Percentiles rank a stretch among this genome's conserved stretches.
These are phyloP conservation scores for Cyberlindnera suaveolens DNA, from an alignment of 805 yeast genomes.

Conservation along the genomic window DNA sequence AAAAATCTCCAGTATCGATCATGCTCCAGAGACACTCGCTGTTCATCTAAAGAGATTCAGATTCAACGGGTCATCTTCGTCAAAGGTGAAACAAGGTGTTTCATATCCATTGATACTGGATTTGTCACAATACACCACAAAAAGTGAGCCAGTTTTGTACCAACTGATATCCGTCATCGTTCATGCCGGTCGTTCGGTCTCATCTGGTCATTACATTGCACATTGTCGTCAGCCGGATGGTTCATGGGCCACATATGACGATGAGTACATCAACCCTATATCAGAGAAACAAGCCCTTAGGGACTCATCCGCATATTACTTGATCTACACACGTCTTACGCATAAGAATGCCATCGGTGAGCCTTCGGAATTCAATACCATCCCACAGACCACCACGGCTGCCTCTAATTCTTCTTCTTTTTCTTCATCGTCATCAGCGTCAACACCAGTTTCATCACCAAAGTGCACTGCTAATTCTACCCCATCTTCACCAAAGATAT, in stretches of 20 bases:
- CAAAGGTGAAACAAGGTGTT: constrained; percentile 84
- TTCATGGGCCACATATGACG: constrained; percentile 91
- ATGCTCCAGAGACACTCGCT: constrained; percentile 83
- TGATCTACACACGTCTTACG: constrained; percentile 75
- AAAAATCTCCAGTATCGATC: constrained; percentile 65
- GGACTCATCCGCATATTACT: constrained; percentile 86
- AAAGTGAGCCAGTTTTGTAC: constrained; percentile 47
- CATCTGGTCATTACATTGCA: constrained; percentile 90
- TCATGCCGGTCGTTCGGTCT: constrained; percentile 89
- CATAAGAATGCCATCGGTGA: constrained; percentile 35
- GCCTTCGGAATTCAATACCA: constrained; percentile 3
- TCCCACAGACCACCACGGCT: neutral
- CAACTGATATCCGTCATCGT: constrained; percentile 79
- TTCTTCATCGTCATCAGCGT: neutral
- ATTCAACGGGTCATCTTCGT: constrained; percentile 71
- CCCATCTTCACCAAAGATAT: constrained; percentile 1
- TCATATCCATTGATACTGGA: constrained; percentile 75
- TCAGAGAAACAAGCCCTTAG: constrained; percentile 67
- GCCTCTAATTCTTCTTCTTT: neutral
- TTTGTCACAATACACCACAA: constrained; percentile 54
- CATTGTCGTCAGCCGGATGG: constrained; percentile 91
- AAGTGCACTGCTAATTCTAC: neutral
- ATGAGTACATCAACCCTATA: constrained; percentile 74
- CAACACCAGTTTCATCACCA: neutral
- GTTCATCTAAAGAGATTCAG: constrained; percentile 89